These are phyloP conservation scores for Exophiala xenobiotica DNA, from an alignment of 2,329 filamentous ascomycete genomes.

Conservation along the genomic window DNA sequence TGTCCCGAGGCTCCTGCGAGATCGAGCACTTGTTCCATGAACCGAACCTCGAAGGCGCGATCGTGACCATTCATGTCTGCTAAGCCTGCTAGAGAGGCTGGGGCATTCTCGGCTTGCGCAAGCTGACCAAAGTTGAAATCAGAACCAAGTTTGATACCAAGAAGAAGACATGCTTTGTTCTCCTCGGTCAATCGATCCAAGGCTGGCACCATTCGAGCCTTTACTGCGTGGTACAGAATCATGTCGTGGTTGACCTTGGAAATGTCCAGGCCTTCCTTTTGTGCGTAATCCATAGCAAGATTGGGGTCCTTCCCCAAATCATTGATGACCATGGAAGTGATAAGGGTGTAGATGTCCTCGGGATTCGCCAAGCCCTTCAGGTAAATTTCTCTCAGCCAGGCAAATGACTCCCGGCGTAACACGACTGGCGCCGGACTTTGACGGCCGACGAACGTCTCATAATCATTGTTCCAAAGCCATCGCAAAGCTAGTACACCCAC, in stretches of 20 bases:
- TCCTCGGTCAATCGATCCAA: slow-evolving; percentile 29
- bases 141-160: slow-evolving; percentile 37
- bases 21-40: slow-evolving; percentile 40
- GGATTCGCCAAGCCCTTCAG: slow-evolving; percentile 14
- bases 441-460: slow-evolving; percentile 34
- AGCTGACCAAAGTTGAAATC: slow-evolving; percentile 41
- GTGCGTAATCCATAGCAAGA: slow-evolving; percentile 31
- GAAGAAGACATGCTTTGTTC: slow-evolving; percentile 32
- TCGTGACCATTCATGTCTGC: slow-evolving; percentile 29
- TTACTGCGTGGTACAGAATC: slow-evolving; percentile 34
- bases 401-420: slow-evolving; percentile 34
- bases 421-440: slow-evolving; percentile 28
- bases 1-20: slow-evolving; percentile 39
- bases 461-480: slow-evolving; percentile 39
- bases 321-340: slow-evolving; percentile 39
- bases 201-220: slow-evolving; percentile 31
- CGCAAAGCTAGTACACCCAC: slow-evolving; percentile 39
- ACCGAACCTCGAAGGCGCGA: slow-evolving; percentile 36
- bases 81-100: slow-evolving; percentile 33
- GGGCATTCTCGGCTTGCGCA: slow-evolving; percentile 40
- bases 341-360: slow-evolving; percentile 33
- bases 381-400: slow-evolving; percentile 30
- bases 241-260: slow-evolving; percentile 35
- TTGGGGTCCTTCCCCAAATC: slow-evolving; percentile 40
- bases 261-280: slow-evolving; percentile 8